These are phyloP conservation scores for Cerrena zonata DNA, from an alignment of 1,284 basidiomycete species.

Conservation along the genomic window DNA sequence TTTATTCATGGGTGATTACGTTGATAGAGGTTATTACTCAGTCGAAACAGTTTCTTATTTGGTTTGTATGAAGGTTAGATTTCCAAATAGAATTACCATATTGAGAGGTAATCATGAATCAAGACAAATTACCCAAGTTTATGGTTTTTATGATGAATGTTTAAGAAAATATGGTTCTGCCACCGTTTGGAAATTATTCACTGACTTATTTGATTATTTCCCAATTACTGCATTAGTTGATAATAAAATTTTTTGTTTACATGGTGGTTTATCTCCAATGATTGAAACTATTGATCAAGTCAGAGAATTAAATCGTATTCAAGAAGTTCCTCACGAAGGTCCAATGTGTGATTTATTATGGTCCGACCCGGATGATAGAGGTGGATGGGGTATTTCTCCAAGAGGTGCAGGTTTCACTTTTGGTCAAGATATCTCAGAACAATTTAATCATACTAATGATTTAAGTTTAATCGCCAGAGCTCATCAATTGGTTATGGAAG, in stretches of 20 bases:
- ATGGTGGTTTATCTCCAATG: conserved; percentile 96
- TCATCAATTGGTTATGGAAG: conserved; percentile 98
- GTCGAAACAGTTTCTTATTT: conserved; percentile 98
- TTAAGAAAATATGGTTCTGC: conserved; percentile 99
- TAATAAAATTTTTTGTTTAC: conserved; percentile 99
- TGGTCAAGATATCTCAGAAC: conserved; percentile 96
- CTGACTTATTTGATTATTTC: conserved; percentile 97
- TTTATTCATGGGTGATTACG: conserved; percentile 99
- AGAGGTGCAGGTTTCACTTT: conserved; percentile 99
- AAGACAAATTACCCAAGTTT: conserved; percentile 98
- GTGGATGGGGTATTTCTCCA: conserved; percentile 98
- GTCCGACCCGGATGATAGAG: conserved; percentile 99
- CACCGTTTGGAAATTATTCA: conserved; percentile 99
- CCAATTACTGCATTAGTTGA: conserved; percentile 96
- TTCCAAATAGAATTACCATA: conserved; percentile 97
- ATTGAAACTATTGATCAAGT: conserved; percentile 99
- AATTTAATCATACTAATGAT: conserved; percentile 99
- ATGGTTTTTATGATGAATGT: conserved; percentile 99
- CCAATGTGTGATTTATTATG: conserved; percentile 99
- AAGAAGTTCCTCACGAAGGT: conserved; percentile 98
- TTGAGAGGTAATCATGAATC: conserved; percentile 98
- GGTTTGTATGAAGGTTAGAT: conserved; percentile 96
- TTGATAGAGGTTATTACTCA: conserved; percentile 98
- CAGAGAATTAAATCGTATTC: conserved; percentile 94
- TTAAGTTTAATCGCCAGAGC: conserved; percentile 92